These are phyloP conservation scores for Hypoxylon fragiforme DNA, from an alignment of 495 filamentous ascomycete species.

Conservation along the genomic window DNA sequence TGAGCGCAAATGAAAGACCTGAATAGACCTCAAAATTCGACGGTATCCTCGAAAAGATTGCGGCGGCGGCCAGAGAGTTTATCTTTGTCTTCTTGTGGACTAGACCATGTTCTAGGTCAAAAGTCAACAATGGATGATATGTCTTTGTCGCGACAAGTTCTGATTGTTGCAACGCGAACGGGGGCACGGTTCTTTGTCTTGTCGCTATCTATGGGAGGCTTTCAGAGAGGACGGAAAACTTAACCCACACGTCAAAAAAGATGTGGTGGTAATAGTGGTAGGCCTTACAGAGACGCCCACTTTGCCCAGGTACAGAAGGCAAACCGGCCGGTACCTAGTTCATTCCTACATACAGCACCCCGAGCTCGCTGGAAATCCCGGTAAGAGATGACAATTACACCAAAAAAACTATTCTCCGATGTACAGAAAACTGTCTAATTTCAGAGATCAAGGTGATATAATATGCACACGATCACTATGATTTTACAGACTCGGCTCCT, in stretches of 20 bases:
- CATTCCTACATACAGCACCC: slow-evolving; percentile 24
- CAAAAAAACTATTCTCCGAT: slow-evolving; percentile 34
- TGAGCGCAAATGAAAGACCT: slow-evolving; percentile 4
- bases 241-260: slow-evolving; percentile 29
- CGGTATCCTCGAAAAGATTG: slow-evolving; percentile 16
- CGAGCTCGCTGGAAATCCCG: slow-evolving; percentile 26
- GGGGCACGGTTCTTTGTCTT: slow-evolving; percentile 26
- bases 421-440: slow-evolving; percentile 27
- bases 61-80: slow-evolving; percentile 7
- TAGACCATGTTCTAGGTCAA: slow-evolving; percentile 24
- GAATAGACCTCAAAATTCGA: slow-evolving; percentile 9
- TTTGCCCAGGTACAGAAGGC: slow-evolving; percentile 11
- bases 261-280: slow-evolving; percentile 27
- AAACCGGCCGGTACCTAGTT: slow-evolving; percentile 23
- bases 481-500: slow-evolving; percentile 18
- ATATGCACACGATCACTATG: slow-evolving; percentile 24
- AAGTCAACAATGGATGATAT: slow-evolving; percentile 22
- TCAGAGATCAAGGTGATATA: slow-evolving; percentile 21
- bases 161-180: slow-evolving; percentile 30
- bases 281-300: slow-evolving; percentile 33
- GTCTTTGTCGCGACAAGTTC: slow-evolving; percentile 24
- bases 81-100: slow-evolving; percentile 27
- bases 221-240: slow-evolving; percentile 27
- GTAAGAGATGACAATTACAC: slow-evolving; percentile 33
- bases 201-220: slow-evolving; percentile 31